These are phyloP conservation scores for Speleostelium caveatum DNA, from an alignment of 78 protist species.

Conservation along the genomic window DNA sequence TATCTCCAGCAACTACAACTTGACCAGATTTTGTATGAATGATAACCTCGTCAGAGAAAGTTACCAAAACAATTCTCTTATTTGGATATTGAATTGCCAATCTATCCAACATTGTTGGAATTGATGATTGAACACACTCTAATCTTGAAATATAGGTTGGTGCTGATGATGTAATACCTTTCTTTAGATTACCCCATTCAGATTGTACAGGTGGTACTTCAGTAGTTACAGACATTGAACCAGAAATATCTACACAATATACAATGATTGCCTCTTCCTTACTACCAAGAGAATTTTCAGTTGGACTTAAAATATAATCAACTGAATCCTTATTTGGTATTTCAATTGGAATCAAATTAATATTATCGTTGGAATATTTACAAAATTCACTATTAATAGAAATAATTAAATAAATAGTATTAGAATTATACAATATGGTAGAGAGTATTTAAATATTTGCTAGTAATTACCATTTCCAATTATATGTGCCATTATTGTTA, in stretches of 20 bases:
- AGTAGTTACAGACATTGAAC: constrained; percentile 87
- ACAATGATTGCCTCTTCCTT: constrained; percentile 67
- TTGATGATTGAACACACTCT: constrained; percentile 84
- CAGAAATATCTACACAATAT: constrained; percentile 81
- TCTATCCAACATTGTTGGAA: constrained; percentile 80
- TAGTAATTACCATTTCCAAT: constrained; percentile 40
- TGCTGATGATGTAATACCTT: background rate
- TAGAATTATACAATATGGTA: too few relatives aligned
- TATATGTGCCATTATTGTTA: background rate
- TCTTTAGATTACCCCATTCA: constrained; percentile 45
- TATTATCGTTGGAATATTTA: constrained; percentile 32
- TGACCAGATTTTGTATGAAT: constrained; percentile 27
- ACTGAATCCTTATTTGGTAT: constrained; percentile 45
- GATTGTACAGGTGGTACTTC: constrained; percentile 72
- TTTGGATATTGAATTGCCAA: constrained; percentile 58
- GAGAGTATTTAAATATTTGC: too few relatives aligned
- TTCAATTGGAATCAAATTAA: constrained; percentile 56
- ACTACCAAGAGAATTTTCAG: background rate
- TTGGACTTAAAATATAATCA: constrained; percentile 76
- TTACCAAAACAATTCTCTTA: constrained; percentile 75
- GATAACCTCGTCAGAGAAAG: constrained; percentile 87
- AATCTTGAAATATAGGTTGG: constrained; percentile 81
- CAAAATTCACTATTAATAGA: constrained; percentile 34
- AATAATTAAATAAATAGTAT: background rate
- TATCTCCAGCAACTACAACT: constrained; percentile 57